Evolutionary conservation across 2,329 filamentous ascomycete genomes (phyloP), one percentile per base, ranked within the genome.

Genomic region (Trichophyton rubrum): DNA sequence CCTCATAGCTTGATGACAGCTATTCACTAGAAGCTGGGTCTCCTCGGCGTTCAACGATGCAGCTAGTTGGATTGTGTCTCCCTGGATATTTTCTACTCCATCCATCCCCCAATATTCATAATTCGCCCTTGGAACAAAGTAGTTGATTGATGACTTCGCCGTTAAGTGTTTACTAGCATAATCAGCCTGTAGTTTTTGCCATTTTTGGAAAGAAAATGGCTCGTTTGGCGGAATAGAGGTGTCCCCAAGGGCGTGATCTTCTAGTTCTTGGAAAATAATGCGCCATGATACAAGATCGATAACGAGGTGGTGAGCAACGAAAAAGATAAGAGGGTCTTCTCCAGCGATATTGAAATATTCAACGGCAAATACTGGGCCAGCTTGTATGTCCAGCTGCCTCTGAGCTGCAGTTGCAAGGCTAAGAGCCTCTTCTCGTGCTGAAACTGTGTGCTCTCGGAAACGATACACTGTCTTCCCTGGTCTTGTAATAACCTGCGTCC

Each of bases 31-130:
- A 1, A 73, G 64, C 7, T 68, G 69, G 6, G 63, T 59, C 20
- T 70, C 73, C 66, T 55, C 73, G 64, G 0, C 69, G 68, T 40
- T 73, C 74, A 3, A 65, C 57, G 51, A 74, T 40, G 11, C 38
- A 13, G 38, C 11, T 40, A 40, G 38, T 15, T 40, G 38, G 15
- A 40, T 40, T 40, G 38, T 13, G 15, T 40, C 38, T 11, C 38
- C 38, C 9, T 40, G 38, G 4, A 40, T 40, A 1, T 40, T 74
- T 1, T 62, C 60, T 6, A 58, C 41, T 8, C 65, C 60, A 3
- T 65, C 55, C 70, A 74, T 72, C 3, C 72, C 72, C 72, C 72
- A 74, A 61, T 74, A 74, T 3, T 35, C 47, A 9, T 72, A 64
- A 73, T 67, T 1, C 11, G 47, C 58, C 20, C 71, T 62, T 67